Base-by-base conservation (phyloP, 2,329 filamentous ascomycete genomes). In the Raffaelea albimanens region DNA sequence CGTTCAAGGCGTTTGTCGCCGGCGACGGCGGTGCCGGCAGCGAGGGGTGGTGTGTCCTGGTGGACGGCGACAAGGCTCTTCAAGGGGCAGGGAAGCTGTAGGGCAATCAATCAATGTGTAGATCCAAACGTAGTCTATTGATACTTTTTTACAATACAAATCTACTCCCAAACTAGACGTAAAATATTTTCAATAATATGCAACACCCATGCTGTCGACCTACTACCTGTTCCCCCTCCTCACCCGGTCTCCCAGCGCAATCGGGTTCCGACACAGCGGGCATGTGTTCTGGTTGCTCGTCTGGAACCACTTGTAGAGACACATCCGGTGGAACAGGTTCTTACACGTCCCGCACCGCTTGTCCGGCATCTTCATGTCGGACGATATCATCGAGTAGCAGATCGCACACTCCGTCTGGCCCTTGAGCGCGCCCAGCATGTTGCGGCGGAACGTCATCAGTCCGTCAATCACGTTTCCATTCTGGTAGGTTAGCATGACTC, bases 281-380 rank as follows among this genome's bases (percentile, higher is more conserved):
- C 93, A 98, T 43, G 85, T 91, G 59, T 86, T 93, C 59, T 87
- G 83, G 64, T 87, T 94, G 62, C 89, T 95, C 57, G 77, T 91
- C 73, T 87, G 86, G 72, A 98, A 97, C 93, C 93, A 98, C 67
- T 91, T 90, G 70, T 88, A 95, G 66, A 98, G 67, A 67, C 93
- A 98, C 2, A 79, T 78, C 1, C 83, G 78, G 66, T 98, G 93
- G 71, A 97, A 98, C 46, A 86, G 70, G 66, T 98, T 91, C 72
- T 89, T 91, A 74, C 93, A 98, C 2, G 91, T 97, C 42, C 77
- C 73, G 64, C 93, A 98, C 47, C 80, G 75, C 73, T 97, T 97
- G 63, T 93, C 91, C 0, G 93, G 93, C 63, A 95, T 80, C 64
- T 85, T 85, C 71, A 87, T 87, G 63, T 96, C 90, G 8, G 79